Percentiles rank a stretch among this genome's conserved stretches.
phyloP scores from a whole-genome alignment of 2,329 filamentous ascomycete genomes.

The Fusarium sp. region DNA sequence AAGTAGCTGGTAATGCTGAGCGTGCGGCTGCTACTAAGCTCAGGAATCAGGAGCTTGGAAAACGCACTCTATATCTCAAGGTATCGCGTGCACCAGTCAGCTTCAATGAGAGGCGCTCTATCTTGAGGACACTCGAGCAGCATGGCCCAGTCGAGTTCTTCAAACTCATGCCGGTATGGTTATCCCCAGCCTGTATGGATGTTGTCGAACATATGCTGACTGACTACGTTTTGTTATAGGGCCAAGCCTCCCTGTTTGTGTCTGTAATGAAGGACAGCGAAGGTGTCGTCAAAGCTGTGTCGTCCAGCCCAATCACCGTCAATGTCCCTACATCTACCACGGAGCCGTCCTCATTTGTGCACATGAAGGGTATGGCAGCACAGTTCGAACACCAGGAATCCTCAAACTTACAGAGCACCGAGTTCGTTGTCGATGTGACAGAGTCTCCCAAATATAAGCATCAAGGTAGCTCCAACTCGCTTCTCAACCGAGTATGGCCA shows the following conservation, averaged over 20 bases:
- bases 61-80: conserved; percentile 59
- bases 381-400: conserved; percentile 2
- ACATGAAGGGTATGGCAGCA: conserved; percentile 6
- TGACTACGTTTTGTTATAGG: conserved; percentile 51
- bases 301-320: conserved; percentile 63
- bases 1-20: background rate
- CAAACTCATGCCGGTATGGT: conserved; percentile 51
- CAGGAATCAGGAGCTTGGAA: conserved; percentile 9
- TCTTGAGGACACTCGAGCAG: conserved; percentile 65
- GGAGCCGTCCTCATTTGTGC: conserved; percentile 49
- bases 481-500: conserved; percentile 61
- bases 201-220: conserved; percentile 13
- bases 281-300: conserved; percentile 58
- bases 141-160: conserved; percentile 67
- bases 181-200: background rate
- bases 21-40: conserved; percentile 2
- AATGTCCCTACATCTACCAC: conserved; percentile 52
- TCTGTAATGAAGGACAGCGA: conserved; percentile 60
- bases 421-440: conserved; percentile 61
- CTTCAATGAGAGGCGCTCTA: conserved; percentile 67
- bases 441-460: conserved; percentile 58
- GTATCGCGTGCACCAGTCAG: conserved; percentile 65
- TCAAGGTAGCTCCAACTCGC: conserved; percentile 53
- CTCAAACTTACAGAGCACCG: conserved; percentile 42
- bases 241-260: conserved; percentile 64